Evolutionary conservation across 495 filamentous ascomycete species (phyloP), one percentile per base, ranked within the genome.

Genomic region (Penicillium crystallinum): DNA sequence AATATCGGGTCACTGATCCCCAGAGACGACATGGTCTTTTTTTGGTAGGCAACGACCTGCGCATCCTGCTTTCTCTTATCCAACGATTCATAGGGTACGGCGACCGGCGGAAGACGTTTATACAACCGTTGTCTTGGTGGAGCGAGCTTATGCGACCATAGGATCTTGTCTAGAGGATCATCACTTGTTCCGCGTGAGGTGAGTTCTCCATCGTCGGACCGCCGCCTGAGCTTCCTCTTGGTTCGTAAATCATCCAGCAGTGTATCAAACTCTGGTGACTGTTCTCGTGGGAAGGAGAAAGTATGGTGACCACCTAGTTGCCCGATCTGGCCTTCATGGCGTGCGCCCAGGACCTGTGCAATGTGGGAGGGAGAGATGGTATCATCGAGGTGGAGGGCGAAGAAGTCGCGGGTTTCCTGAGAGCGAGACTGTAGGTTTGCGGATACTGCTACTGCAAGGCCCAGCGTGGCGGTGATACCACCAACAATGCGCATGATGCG

Each of bases 1-100:
- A 97, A 98, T 25, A 95, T 93, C 17, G 93, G 93, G 62, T 98
- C 93, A 17, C 70, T 71, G 58, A 98, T 97, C 2, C 72, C 76
- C 18, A 98, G 76, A 0, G 75, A 70, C 15, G 75, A 61, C 21
- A 83, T 81, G 25, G 95, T 74, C 6, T 85, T 72, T 22, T 75
- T 71, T 59, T 87, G 86, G 46, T 72, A 66, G 34, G 76, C 67
- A 6, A 85, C 68, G 1, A 81, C 80, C 46, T 73, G 69, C 52
- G 70, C 49, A 42, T 80, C 71, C 22, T 74, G 71, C 19, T 55
- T 38, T 7, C 48, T 48, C 35, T 56, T 48, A 22, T 19, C 40
- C 12, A 44, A 33, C 30, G 23, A 49, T 38, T 44, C 51, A 34
- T 37, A 50, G 0, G 48, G 48, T 10, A 35, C 46, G 1, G 49